Evolutionary conservation across 108 stramenopile genomes (phyloP).

Genomic region (Cyclostephanos invisitatus): DNA sequence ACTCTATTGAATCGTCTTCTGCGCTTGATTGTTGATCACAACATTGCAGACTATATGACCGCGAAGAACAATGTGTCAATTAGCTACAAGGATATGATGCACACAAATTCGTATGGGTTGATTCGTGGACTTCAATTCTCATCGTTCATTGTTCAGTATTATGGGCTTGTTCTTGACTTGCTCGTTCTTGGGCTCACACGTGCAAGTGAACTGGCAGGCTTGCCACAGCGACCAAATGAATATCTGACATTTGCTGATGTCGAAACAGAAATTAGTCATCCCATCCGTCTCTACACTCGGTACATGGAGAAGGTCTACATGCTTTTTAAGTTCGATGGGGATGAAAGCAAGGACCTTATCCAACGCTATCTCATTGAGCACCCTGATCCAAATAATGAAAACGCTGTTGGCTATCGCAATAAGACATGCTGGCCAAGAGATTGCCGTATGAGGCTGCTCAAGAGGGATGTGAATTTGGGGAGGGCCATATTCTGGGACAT

Average conservation of each 20-base stretch:
- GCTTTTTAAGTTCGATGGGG: slow-evolving; percentile 93
- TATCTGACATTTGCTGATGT: slow-evolving; percentile 95
- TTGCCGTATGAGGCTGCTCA: slow-evolving; percentile 97
- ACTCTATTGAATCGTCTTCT: slow-evolving; percentile 96
- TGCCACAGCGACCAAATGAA: slow-evolving; percentile 96
- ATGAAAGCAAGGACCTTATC: slow-evolving; percentile 96
- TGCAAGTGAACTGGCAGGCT: slow-evolving; percentile 97
- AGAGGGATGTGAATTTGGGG: slow-evolving; percentile 99
- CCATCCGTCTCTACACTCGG: slow-evolving; percentile 97
- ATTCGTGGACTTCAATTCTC: slow-evolving; percentile 96
- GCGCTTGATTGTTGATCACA: slow-evolving; percentile 98
- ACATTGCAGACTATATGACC: slow-evolving; percentile 99
- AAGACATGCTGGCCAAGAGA: slow-evolving; percentile 99
- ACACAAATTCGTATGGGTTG: slow-evolving; percentile 97
- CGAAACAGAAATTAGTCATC: slow-evolving; percentile 94
- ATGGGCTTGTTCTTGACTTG: slow-evolving; percentile 96
- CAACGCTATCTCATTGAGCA: slow-evolving; percentile 99
- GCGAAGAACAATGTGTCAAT: slow-evolving; percentile 98
- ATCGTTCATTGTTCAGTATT: slow-evolving; percentile 97
- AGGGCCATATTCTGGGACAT: slow-evolving; percentile 99
- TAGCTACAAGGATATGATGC: slow-evolving; percentile 98
- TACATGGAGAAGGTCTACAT: slow-evolving; percentile 99
- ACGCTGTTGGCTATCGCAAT: slow-evolving; percentile 99
- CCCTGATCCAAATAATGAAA: slow-evolving; percentile 99
- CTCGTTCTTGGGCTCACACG: slow-evolving; percentile 94